phyloP scores from a whole-genome alignment of 148 eudicot species.

The Rhododendron kiyosumense region DNA sequence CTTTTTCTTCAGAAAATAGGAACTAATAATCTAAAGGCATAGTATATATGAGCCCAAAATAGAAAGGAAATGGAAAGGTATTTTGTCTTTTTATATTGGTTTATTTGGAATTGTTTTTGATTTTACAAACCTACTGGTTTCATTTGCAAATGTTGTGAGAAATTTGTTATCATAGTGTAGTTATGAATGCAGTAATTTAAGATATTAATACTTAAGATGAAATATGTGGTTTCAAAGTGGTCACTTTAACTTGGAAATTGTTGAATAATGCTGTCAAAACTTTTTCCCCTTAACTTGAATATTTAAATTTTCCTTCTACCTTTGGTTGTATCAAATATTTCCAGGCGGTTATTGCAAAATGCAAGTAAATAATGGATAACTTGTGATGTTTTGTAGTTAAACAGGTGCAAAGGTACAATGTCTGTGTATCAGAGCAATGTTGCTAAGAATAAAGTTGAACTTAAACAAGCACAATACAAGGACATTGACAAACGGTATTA shows the following conservation, averaged over 20 bases:
- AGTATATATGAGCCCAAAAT: not conserved
- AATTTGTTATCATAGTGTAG: not conserved
- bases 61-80: not conserved
- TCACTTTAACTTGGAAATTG: not conserved
- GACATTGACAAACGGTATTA: conserved; percentile 91
- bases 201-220: not conserved
- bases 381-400: conserved; percentile 49
- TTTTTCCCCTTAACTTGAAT: not conserved
- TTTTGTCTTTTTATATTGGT: not conserved
- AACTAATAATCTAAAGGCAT: not conserved
- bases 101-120: not conserved
- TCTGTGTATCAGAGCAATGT: conserved; percentile 90
- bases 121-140: not conserved
- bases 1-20: not conserved
- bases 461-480: conserved; percentile 91
- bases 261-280: not conserved
- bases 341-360: not conserved
- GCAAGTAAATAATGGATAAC: not conserved
- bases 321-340: not conserved
- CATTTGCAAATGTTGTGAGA: not conserved
- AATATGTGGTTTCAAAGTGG: not conserved
- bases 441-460: conserved; percentile 73
- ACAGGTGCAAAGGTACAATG: conserved; percentile 67
- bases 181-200: not conserved
- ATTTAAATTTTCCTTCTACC: not conserved